Conservation (phyloP, 495 filamentous ascomycete genomes). For the Arthonia radiata region DNA sequence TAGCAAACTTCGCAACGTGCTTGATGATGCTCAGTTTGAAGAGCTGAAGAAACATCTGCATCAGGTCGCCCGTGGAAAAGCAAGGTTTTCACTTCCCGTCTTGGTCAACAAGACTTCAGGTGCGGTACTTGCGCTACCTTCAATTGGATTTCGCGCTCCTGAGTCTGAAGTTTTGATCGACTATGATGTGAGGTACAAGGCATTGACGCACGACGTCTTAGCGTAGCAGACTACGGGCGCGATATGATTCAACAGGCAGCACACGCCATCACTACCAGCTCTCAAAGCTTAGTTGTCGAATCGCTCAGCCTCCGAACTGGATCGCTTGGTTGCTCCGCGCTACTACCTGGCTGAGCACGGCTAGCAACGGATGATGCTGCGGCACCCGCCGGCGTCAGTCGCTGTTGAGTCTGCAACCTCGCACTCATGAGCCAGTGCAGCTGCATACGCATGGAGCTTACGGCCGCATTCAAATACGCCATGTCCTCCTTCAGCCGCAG, state of each 20-base stretch:
- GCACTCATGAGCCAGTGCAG: constrained; percentile 44
- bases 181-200: too few species aligned
- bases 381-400: constrained; percentile 2
- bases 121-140: too few species aligned
- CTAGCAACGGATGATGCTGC: constrained; percentile 1
- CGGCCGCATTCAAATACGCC: constrained; percentile 37
- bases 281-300: too few species aligned
- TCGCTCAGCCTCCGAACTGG: constrained; percentile 11
- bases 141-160: too few species aligned
- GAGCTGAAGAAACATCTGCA: constrained; percentile 14
- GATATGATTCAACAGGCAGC: too few species aligned
- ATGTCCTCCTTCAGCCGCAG: constrained; percentile 43
- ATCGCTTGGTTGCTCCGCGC: constrained; percentile 1
- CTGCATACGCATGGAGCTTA: constrained; percentile 37
- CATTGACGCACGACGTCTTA: too few species aligned
- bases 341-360: constrained; percentile 2
- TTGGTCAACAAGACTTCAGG: too few species aligned
- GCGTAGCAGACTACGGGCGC: too few species aligned
- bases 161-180: too few species aligned
- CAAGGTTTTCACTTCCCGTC: constrained; percentile 27
- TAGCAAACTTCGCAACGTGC: constrained; percentile 15
- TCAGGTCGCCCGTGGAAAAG: constrained; percentile 21
- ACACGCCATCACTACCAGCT: too few species aligned
- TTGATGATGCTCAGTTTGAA: constrained; percentile 8
- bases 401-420: constrained; percentile 20